Evolutionary conservation across 805 yeast species (phyloP).

Genomic region (Ogataea haglerorum): DNA sequence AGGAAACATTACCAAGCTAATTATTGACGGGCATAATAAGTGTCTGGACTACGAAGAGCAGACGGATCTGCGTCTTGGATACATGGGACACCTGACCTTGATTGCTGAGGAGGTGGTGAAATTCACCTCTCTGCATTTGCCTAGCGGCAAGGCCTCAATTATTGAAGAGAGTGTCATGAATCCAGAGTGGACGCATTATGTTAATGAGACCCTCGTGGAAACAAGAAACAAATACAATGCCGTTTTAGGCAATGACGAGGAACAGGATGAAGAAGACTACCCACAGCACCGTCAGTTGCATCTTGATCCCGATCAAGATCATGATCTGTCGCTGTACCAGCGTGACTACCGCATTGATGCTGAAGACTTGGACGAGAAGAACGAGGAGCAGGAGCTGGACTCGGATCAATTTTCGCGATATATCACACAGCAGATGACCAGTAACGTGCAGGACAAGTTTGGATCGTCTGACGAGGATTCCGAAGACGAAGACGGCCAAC

Average conservation of each 20-base stretch:
- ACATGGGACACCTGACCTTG: conserved; percentile 93
- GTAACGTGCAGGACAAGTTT: conserved; percentile 44
- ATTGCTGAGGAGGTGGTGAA: conserved; percentile 96
- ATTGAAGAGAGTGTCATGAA: conserved; percentile 50
- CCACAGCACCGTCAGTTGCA: conserved; percentile 26
- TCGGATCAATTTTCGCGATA: conserved; percentile 65
- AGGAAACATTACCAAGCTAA: conserved; percentile 53
- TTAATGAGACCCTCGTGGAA: conserved; percentile 75
- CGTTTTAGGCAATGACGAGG: conserved; percentile 62
- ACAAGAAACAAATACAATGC: conserved; percentile 94
- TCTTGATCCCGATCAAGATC: conserved; percentile 24
- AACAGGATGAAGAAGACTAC: conserved; percentile 34
- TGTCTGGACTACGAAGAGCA: conserved; percentile 59
- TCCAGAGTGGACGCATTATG: conserved; percentile 76
- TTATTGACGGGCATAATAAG: conserved; percentile 55
- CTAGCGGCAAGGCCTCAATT: conserved; percentile 50
- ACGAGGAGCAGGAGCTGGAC: conserved; percentile 27
- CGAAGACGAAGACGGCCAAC: conserved; percentile 42
- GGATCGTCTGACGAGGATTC: conserved; percentile 57
- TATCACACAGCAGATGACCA: conserved; percentile 71
- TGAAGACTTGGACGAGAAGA: conserved; percentile 21
- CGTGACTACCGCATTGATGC: conserved; percentile 13
- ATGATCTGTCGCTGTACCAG: conserved; percentile 20
- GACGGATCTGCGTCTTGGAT: conserved; percentile 73
- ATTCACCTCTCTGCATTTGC: conserved; percentile 39